A percentile compares a stretch with the other conserved stretches of the same genome.
Evolutionary conservation across 441 rosid genomes (phyloP).

Genomic region (Euphorbia schlechtendalii): DNA sequence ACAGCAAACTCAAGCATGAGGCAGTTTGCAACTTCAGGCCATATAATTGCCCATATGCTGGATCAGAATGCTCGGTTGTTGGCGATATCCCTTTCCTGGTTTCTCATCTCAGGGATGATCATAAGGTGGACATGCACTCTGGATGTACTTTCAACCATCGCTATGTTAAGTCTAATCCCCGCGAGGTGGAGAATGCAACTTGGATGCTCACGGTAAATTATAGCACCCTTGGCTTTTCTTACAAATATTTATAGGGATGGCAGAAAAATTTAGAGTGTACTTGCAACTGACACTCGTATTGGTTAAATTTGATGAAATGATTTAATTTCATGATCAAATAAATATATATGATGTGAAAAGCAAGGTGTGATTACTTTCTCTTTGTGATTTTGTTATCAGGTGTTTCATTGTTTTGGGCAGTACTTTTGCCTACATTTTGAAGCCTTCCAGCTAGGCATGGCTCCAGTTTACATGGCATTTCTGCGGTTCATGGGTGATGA

Average conservation of each 20-base stretch:
- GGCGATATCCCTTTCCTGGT: constrained; percentile 81
- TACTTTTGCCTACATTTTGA: no score
- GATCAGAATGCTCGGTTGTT: constrained; percentile 64
- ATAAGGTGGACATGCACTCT: constrained; percentile 87
- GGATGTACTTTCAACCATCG: constrained; percentile 89
- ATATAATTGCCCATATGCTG: constrained; percentile 86
- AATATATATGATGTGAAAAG: neutral
- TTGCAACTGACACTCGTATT: neutral
- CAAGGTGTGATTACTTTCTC: neutral
- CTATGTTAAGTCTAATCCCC: constrained; percentile 82
- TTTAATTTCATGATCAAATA: no score
- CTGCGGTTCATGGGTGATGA: constrained; percentile 98
- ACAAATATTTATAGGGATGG: neutral
- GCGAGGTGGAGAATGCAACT: constrained; percentile 86
- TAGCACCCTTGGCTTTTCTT: neutral
- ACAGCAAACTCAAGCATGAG: constrained; percentile 86
- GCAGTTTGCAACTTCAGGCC: constrained; percentile 77
- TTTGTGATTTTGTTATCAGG: constrained; percentile 30
- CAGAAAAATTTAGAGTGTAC: neutral
- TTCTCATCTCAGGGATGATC: constrained; percentile 75
- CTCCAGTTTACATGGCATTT: no score
- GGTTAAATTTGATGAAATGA: neutral
- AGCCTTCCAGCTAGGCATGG: no score
- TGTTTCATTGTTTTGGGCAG: constrained; percentile 87
- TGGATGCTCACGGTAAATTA: constrained; percentile 54